Percentiles rank a stretch among this genome's conserved stretches.
These are phyloP conservation scores for Wallacemonas collosoma DNA, from an alignment of 208 protist species.

Conservation along the genomic window DNA sequence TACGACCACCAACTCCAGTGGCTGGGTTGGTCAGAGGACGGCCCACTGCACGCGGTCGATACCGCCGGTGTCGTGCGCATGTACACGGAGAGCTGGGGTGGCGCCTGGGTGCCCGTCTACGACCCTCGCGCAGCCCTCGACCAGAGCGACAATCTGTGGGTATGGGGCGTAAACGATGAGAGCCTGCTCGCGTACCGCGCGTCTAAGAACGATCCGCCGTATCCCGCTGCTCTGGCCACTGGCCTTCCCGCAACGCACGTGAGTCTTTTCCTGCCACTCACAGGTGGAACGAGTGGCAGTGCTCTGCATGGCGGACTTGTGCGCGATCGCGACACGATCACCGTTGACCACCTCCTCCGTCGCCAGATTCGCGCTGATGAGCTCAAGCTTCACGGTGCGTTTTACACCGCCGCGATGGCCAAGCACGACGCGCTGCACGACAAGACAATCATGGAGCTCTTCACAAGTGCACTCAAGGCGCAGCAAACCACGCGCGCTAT, in stretches of 20 bases:
- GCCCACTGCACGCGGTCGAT: constrained; percentile 78
- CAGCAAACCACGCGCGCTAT: constrained; percentile 78
- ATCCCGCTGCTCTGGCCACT: constrained; percentile 71
- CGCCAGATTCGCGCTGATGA: constrained; percentile 77
- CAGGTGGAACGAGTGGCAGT: constrained; percentile 30
- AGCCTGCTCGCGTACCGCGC: constrained; percentile 69
- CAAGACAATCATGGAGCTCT: constrained; percentile 74
- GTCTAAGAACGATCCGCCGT: constrained; percentile 51
- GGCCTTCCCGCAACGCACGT: constrained; percentile 73
- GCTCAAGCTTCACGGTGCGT: constrained; percentile 67
- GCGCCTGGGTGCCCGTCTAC: constrained; percentile 81
- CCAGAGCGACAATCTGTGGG: constrained; percentile 51
- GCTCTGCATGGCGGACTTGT: background rate
- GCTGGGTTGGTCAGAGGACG: constrained; percentile 89
- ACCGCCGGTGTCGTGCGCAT: constrained; percentile 85
- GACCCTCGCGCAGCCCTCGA: constrained; percentile 53
- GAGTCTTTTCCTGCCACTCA: constrained; percentile 64
- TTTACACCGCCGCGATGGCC: constrained; percentile 74
- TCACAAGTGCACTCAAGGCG: constrained; percentile 55
- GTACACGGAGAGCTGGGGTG: constrained; percentile 78
- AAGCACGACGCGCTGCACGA: constrained; percentile 81
- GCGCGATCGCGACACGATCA: constrained; percentile 28
- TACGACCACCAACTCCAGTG: constrained; percentile 77
- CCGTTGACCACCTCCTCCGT: constrained; percentile 73
- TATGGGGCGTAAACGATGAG: constrained; percentile 75